Evolutionary conservation across 352 stramenopile species (phyloP), one percentile per base, ranked within the genome.

Genomic region (Phytophthora litchii): DNA sequence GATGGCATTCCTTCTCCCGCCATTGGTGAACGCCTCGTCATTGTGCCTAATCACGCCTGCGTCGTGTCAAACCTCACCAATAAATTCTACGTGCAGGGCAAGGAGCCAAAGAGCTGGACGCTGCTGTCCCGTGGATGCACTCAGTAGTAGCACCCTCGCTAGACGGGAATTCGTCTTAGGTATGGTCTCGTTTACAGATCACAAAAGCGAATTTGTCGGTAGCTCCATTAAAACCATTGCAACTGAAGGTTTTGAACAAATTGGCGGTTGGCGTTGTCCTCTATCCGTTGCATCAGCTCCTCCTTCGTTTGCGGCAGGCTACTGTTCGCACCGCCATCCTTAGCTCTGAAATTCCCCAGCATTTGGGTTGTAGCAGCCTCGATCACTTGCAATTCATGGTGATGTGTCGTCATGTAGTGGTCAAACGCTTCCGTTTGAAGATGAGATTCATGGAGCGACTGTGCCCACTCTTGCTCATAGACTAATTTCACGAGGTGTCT

Each of bases 41-140:
- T 90, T 25, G 53, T 90, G 10, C 80, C 80, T 13, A 92, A 90
- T 57, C 83, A 92, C 36, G 57, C 80, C 20, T 92, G 83, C 32
- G 74, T 87, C 13, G 71, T 88, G 13, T 66, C 70, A 7, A 92
- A 92, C 51, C 75, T 92, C 41, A 84, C 78, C 1, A 72, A 90
- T 55, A 74, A 51, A 23, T 76, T 92, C 19, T 88, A 76, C 57
- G 46, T 92, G 12, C 74, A 88, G 21, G 66, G 78, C 14, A 48
- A 77, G 8, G 32, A 76, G 21, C 31, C 61, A 17, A 83, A 78
- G 66, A 78, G 35, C 42, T 88, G 77, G 80, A 75, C 78, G 35
- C 60, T 84, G 8, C 41, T 89, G 45, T 83, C 75, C 34, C 68
- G 80, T 34, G 80, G 80, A 17, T 89, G 80, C 66, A 85, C 68